Conservation (phyloP, 306 rosid genomes). For the Pachyrhizus erosus region DNA sequence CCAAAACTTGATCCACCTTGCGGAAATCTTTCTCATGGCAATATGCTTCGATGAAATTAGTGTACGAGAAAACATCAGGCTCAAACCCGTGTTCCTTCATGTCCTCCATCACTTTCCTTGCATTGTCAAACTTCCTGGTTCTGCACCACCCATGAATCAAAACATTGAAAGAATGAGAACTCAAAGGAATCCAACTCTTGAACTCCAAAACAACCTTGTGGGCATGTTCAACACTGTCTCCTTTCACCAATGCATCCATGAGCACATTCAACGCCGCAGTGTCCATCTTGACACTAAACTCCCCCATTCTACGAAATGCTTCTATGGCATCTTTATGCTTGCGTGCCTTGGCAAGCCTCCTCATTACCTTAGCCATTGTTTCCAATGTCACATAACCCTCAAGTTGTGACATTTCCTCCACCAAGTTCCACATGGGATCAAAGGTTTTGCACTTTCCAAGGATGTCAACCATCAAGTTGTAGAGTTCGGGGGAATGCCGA, state of each 20-base stretch:
- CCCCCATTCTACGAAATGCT: slow-evolving; percentile 56
- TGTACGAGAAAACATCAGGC: slow-evolving; percentile 69
- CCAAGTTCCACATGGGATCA: slow-evolving; percentile 66
- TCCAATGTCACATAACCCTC: slow-evolving; percentile 58
- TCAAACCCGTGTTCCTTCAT: slow-evolving; percentile 64
- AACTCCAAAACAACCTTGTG: slow-evolving; percentile 60
- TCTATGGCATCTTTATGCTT: slow-evolving; percentile 63
- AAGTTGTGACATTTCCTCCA: slow-evolving; percentile 64
- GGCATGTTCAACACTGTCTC: slow-evolving; percentile 68
- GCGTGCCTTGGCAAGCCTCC: slow-evolving; percentile 67
- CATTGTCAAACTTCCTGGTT: slow-evolving; percentile 62
- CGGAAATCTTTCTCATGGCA: slow-evolving; percentile 72
- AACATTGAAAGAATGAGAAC: slow-evolving; percentile 60
- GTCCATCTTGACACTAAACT: slow-evolving; percentile 60
- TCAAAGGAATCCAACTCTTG: slow-evolving; percentile 56
- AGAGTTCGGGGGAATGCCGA: slow-evolving; percentile 58
- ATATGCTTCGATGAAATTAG: slow-evolving; percentile 63
- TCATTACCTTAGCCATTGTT: slow-evolving; percentile 67
- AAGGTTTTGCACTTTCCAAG: slow-evolving; percentile 63
- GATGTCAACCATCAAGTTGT: slow-evolving; percentile 67
- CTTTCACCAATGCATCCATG: slow-evolving; percentile 78
- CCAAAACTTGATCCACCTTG: slow-evolving; percentile 61
- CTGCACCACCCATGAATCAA: slow-evolving; percentile 86
- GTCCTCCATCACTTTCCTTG: slow-evolving; percentile 68
- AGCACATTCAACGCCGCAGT: slow-evolving; percentile 57